These are phyloP conservation scores for Suillus weaverae DNA, from an alignment of 768 basidiomycete genomes.

Conservation along the genomic window DNA sequence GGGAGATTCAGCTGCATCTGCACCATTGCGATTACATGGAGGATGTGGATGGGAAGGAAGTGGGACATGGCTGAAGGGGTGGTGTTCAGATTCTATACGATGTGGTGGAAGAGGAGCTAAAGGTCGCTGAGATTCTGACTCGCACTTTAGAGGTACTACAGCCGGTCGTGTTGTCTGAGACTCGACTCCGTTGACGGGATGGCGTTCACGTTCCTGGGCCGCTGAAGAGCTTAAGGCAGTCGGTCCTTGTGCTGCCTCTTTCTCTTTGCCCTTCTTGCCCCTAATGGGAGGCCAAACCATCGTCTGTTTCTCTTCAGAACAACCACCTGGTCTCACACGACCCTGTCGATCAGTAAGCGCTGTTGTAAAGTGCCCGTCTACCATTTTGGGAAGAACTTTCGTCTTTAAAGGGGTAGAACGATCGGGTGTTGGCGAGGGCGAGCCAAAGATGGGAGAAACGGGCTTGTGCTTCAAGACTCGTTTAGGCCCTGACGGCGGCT, in stretches of 20 bases:
- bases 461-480: not conserved
- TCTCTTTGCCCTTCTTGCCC: not conserved
- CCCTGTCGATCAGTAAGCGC: not conserved
- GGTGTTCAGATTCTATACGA: not conserved
- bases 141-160: not conserved
- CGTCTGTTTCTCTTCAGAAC: not conserved
- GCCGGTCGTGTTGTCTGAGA: not conserved
- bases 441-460: not conserved
- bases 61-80: conserved; percentile 14
- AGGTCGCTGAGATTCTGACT: not conserved
- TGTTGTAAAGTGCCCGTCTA: not conserved
- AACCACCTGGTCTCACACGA: not conserved
- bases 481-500: not conserved
- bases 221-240: not conserved
- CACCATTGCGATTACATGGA: not conserved
- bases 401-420: not conserved
- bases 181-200: not conserved
- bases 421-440: not conserved
- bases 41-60: not conserved
- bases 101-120: not conserved
- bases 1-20: not conserved
- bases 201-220: not conserved
- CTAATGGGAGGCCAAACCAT: not conserved
- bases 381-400: not conserved
- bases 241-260: not conserved